Evolutionary conservation across 2,329 filamentous ascomycete species (phyloP).

Genomic region (Lecanicillium sp.): DNA sequence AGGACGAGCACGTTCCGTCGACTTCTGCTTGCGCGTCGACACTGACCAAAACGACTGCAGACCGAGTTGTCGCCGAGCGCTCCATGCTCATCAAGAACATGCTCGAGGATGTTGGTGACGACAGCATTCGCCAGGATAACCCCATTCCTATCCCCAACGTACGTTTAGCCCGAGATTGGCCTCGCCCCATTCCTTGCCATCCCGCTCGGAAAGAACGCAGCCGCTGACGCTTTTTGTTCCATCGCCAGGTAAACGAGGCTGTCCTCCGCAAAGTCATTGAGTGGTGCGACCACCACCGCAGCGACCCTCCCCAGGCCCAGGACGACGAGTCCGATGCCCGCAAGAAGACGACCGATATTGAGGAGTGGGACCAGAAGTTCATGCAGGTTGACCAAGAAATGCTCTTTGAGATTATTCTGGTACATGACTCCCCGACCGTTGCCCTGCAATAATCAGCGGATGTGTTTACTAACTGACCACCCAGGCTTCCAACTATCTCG

Average conservation of each 20-base stretch:
- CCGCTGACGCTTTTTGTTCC: conserved; percentile 10
- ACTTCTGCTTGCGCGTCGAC: conserved; percentile 1
- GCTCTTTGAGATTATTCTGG: conserved; percentile 98
- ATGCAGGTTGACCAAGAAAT: conserved; percentile 99
- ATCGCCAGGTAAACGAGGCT: conserved; percentile 72
- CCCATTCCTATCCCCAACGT: conserved; percentile 85
- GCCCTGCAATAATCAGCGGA: conserved; percentile 12
- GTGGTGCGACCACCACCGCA: conserved; percentile 94
- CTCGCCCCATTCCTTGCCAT: too few species aligned
- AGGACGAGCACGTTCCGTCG: too few species aligned
- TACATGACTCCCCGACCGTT: conserved; percentile 41
- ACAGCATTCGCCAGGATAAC: conserved; percentile 44
- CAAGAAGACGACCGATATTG: conserved; percentile 98
- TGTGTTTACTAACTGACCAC: conserved; percentile 5
- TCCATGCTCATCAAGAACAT: conserved; percentile 97
- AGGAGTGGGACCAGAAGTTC: conserved; percentile 99
- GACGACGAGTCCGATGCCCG: conserved; percentile 91
- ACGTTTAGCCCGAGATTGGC: conserved; percentile 25
- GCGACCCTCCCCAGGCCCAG: conserved; percentile 70
- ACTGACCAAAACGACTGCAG: conserved; percentile 29
- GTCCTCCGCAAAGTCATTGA: conserved; percentile 95
- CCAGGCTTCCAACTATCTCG: conserved; percentile 93
- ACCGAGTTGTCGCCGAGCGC: conserved; percentile 79
- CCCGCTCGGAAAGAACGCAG: conserved; percentile 1
- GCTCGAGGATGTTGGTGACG: conserved; percentile 82